These are phyloP conservation scores for Oemleria cerasiformis DNA, from an alignment of 306 rosid species.

Conservation along the genomic window DNA sequence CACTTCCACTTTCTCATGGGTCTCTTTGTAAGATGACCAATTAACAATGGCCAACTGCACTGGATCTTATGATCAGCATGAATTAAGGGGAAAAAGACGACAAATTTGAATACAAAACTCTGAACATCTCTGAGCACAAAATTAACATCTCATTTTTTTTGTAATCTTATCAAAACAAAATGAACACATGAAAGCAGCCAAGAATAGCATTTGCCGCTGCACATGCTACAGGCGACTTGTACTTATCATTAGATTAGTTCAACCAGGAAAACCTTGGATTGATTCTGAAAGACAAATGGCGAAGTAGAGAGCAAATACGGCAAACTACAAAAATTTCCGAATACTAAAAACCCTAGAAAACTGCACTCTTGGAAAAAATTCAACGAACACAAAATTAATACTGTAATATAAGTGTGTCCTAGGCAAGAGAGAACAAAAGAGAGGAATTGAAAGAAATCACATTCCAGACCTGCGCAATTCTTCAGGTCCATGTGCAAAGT, in stretches of 20 bases:
- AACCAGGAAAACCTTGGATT: not conserved
- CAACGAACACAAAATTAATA: slow-evolving; percentile 9
- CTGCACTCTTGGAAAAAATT: slow-evolving; percentile 5
- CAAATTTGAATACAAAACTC: not conserved
- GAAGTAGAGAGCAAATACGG: not conserved
- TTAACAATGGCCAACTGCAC: not conserved
- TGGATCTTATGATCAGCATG: not conserved
- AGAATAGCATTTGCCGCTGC: not conserved
- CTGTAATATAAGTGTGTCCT: slow-evolving; percentile 12
- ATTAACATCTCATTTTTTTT: not conserved
- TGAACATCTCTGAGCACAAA: not conserved
- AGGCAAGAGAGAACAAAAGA: not conserved
- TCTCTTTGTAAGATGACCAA: too few relatives aligned
- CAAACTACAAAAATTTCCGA: slow-evolving; percentile 8
- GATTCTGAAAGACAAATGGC: not conserved
- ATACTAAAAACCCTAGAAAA: slow-evolving; percentile 10
- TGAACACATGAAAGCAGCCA: not conserved
- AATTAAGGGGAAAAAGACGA: not conserved
- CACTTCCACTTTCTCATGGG: too few relatives aligned
- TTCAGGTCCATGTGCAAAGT: slow-evolving; percentile 76
- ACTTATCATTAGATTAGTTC: not conserved
- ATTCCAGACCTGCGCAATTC: slow-evolving; percentile 63
- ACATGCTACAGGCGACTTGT: not conserved
- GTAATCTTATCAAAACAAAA: slow-evolving; percentile 3
- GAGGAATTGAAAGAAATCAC: slow-evolving; percentile 11